Base-by-base conservation (phyloP, 2,329 filamentous ascomycete species). In the Lomentospora prolificans region DNA sequence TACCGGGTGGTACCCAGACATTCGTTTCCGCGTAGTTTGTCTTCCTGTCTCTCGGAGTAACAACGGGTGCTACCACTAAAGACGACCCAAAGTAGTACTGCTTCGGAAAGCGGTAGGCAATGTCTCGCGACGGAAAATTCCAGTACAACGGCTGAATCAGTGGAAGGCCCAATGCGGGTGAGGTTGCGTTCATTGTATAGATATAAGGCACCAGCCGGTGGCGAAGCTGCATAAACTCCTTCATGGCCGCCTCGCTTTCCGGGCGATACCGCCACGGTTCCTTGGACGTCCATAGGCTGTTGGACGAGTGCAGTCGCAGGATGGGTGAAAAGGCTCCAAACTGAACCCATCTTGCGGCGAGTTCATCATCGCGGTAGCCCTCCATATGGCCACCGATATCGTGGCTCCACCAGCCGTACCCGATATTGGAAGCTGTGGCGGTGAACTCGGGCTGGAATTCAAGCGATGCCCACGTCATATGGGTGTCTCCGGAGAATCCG, bases 341-440 rank as follows among this genome's bases (percentile, higher is more conserved):
- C 62, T 86, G 82, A 0, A 83, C 72, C 82, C 82, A 86, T 17
- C 82, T 74, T 1, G 77, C 73, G 1, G 75, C 72, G 6, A 84
- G 69, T 61, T 86, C 79, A 53, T 84, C 81, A 52, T 82, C 78
- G 4, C 77, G 75, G 39, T 67, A 67, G 3, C 82, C 82, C 2
- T 66, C 64, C 61, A 79, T 77, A 63, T 86, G 82, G 0, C 82
- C 82, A n/a, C 82, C 82, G 27, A 86, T 83, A 59, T 86, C 82
- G 64, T 86, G 82, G 52, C 78, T 82, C 82, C 82, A 86, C 81
- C 82, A 85, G 2, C 81, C 82, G 59, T 82, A 86, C 0, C 82
- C 82, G 57, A 86, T 83, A 64, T 86, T 86, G 8, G 80, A 82
- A 0, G 82, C 80, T 0, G 79, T 84, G 3, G 81, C 79, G 0